Percentiles rank a stretch among this genome's conserved stretches.
Evolutionary conservation across 441 rosid species (phyloP).

Genomic region (Mallotus japonicus): DNA sequence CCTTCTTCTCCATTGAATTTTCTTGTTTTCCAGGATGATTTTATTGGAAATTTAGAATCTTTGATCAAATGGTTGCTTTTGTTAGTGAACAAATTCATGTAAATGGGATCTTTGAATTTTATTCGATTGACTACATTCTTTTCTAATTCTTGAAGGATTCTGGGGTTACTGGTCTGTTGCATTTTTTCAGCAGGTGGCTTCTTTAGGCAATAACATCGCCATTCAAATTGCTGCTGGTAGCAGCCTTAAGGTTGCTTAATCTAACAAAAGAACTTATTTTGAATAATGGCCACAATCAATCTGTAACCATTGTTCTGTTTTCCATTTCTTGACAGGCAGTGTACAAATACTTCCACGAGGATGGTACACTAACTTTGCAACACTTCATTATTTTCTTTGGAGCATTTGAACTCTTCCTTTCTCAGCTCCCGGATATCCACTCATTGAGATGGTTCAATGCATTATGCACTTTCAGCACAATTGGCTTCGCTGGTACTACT

Average conservation of each 20-base stretch:
- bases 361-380: conserved; percentile 40
- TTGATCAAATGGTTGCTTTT: not conserved
- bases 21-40: not conserved
- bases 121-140: conserved; percentile 8
- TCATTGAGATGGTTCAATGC: conserved; percentile 54
- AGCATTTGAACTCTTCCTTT: conserved; percentile 44
- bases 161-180: conserved; percentile 52
- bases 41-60: not conserved
- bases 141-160: conserved; percentile 38
- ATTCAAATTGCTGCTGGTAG: conserved; percentile 57
- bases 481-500: conserved; percentile 51
- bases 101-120: too few species aligned
- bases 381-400: conserved; percentile 50
- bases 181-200: conserved; percentile 57
- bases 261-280: not conserved
- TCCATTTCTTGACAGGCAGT: conserved; percentile 33
- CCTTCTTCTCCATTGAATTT: not conserved
- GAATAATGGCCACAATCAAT: not conserved
- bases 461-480: conserved; percentile 42
- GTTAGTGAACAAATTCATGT: conserved; percentile 2
- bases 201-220: conserved; percentile 53
- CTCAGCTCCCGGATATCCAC: conserved; percentile 52
- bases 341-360: conserved; percentile 36
- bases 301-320: not conserved
- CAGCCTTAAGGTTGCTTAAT: conserved; percentile 42